A percentile compares a stretch with the other conserved stretches of the same genome.
These are phyloP conservation scores for Ajuga reptans DNA, from an alignment of 305 asterid species.

Conservation along the genomic window DNA sequence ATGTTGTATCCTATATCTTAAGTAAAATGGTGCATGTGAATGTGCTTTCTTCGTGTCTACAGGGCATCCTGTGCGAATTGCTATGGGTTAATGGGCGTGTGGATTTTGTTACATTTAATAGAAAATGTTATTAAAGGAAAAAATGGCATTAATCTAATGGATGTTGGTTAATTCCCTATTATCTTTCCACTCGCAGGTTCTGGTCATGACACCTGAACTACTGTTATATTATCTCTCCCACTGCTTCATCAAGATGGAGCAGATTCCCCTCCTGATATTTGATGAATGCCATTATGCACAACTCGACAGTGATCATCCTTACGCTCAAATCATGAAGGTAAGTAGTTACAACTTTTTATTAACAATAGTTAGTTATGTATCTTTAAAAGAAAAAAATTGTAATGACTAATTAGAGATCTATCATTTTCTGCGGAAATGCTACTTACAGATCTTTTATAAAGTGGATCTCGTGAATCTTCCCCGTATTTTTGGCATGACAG, in stretches of 20 bases:
- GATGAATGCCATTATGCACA: conserved; percentile 99
- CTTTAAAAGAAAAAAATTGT: background rate
- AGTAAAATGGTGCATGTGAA: background rate
- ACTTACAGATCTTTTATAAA: conserved; percentile 64
- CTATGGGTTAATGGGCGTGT: background rate
- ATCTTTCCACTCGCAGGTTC: conserved; percentile 54
- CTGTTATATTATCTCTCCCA: conserved; percentile 70
- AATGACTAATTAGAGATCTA: conserved; percentile 2
- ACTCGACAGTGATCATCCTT: conserved; percentile 82
- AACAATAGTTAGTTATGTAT: background rate
- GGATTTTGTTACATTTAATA: background rate
- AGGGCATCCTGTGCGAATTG: conserved; percentile 3
- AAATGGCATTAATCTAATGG: background rate
- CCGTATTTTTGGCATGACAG: conserved; percentile 98
- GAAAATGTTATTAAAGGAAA: background rate
- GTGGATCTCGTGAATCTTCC: conserved; percentile 50
- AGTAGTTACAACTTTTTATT: background rate
- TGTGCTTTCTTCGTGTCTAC: background rate
- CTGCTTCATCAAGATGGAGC: conserved; percentile 73
- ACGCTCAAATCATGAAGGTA: conserved; percentile 98
- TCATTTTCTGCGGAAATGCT: conserved; percentile 23
- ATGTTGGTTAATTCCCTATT: background rate
- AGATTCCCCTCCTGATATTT: conserved; percentile 83
- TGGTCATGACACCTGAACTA: conserved; percentile 92
- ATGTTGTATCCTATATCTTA: background rate